Evolutionary conservation across 225 moss, liverwort and hornwort species (phyloP).

Genomic region (Bryum argenteum): DNA sequence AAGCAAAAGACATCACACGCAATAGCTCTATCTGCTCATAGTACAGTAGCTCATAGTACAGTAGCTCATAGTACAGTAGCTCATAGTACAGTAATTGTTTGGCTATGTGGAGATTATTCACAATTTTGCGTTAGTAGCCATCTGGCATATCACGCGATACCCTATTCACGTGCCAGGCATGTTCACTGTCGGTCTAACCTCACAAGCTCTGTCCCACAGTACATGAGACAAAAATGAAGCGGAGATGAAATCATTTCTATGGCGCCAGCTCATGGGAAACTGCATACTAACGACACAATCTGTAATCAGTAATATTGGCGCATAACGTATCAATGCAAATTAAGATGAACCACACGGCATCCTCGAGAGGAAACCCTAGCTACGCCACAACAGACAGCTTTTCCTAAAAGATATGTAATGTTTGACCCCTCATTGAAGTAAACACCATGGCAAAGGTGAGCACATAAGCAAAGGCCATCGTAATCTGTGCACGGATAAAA

Average conservation of each 20-base stretch:
- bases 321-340: background rate
- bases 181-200: slow-evolving; percentile 2
- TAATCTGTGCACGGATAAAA: slow-evolving; percentile 49
- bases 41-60: too few relatives aligned
- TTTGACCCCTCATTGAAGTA: slow-evolving; percentile 41
- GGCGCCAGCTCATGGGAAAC: slow-evolving; percentile 15
- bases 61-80: too few relatives aligned
- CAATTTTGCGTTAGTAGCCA: too few relatives aligned
- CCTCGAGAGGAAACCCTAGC: background rate
- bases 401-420: background rate
- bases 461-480: slow-evolving; percentile 44
- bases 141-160: too few relatives aligned
- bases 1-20: too few relatives aligned
- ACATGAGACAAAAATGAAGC: background rate
- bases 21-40: too few relatives aligned
- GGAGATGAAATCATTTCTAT: slow-evolving; percentile 2
- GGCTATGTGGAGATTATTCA: too few relatives aligned
- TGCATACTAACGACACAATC: background rate
- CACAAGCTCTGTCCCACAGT: background rate
- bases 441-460: slow-evolving; percentile 37
- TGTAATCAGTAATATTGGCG: slow-evolving; percentile 25
- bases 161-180: too few relatives aligned
- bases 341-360: background rate
- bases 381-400: background rate
- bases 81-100: too few relatives aligned